phyloP scores from a whole-genome alignment of 768 basidiomycete genomes.

The Kwoniella mangroviensis region DNA sequence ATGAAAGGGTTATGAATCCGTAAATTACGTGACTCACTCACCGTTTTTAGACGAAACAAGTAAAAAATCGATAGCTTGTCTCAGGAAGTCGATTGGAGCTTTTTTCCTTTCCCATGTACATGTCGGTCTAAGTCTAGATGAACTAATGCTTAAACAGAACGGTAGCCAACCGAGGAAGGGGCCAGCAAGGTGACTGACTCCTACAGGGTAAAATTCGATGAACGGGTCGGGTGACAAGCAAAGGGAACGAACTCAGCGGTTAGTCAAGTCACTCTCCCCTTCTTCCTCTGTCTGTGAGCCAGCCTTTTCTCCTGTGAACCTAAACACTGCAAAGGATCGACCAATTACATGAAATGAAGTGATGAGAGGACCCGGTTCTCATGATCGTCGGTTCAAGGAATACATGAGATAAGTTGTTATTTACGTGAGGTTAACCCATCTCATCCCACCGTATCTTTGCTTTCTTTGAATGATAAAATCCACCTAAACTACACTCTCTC shows the following conservation, averaged over 20 bases:
- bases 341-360: neutral
- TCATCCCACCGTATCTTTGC: too few relatives aligned
- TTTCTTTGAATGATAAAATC: too few relatives aligned
- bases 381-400: neutral
- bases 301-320: too few relatives aligned
- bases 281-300: too few relatives aligned
- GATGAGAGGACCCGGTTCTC: too few relatives aligned
- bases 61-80: neutral
- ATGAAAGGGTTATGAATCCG: neutral
- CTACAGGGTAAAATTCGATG: neutral
- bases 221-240: constrained; percentile 13
- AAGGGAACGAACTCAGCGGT: neutral
- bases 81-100: neutral
- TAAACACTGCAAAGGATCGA: neutral
- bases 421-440: neutral
- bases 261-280: too few relatives aligned
- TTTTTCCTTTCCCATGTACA: too few relatives aligned
- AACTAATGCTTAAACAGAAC: too few relatives aligned
- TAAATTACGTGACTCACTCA: neutral
- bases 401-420: neutral
- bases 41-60: neutral
- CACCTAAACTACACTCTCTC: too few relatives aligned
- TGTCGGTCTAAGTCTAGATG: too few relatives aligned
- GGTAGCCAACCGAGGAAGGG: too few relatives aligned
- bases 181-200: neutral